Evolutionary conservation across 2,329 filamentous ascomycete genomes (phyloP).

Genomic region (Sphaerulina vaccinii): DNA sequence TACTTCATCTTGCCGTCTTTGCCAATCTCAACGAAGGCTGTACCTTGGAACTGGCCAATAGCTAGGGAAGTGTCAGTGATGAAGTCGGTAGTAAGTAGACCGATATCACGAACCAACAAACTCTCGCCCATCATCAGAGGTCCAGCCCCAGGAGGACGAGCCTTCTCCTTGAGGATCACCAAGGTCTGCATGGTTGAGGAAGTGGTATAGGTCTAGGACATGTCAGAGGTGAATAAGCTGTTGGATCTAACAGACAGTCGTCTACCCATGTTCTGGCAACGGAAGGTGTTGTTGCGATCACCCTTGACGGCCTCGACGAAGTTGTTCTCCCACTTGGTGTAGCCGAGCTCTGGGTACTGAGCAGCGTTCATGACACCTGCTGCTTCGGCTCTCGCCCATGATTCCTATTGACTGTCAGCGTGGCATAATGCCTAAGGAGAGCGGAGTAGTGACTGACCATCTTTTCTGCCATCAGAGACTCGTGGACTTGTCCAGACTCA

Average conservation of each 20-base stretch:
- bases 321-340: slow-evolving; percentile 9
- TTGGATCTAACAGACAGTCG: neutral
- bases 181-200: slow-evolving; percentile 55
- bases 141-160: slow-evolving; percentile 56
- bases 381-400: slow-evolving; percentile 5
- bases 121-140: slow-evolving; percentile 51
- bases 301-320: neutral
- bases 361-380: slow-evolving; percentile 7
- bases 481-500: slow-evolving; percentile 7
- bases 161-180: slow-evolving; percentile 48
- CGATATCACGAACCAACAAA: slow-evolving; percentile 44
- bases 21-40: slow-evolving; percentile 55
- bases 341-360: slow-evolving; percentile 9
- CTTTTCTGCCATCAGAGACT: neutral
- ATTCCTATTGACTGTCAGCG: no score
- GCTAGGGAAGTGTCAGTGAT: slow-evolving; percentile 30
- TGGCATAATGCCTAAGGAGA: neutral
- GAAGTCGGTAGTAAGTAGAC: neutral
- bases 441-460: neutral
- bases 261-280: slow-evolving; percentile 9
- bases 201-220: slow-evolving; percentile 43
- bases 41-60: slow-evolving; percentile 55
- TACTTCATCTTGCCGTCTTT: slow-evolving; percentile 52
- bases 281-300: slow-evolving; percentile 8
- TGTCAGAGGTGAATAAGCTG: neutral